phyloP scores from a whole-genome alignment of 2,329 filamentous ascomycete genomes.

The Pseudogymnoascus sp. region DNA sequence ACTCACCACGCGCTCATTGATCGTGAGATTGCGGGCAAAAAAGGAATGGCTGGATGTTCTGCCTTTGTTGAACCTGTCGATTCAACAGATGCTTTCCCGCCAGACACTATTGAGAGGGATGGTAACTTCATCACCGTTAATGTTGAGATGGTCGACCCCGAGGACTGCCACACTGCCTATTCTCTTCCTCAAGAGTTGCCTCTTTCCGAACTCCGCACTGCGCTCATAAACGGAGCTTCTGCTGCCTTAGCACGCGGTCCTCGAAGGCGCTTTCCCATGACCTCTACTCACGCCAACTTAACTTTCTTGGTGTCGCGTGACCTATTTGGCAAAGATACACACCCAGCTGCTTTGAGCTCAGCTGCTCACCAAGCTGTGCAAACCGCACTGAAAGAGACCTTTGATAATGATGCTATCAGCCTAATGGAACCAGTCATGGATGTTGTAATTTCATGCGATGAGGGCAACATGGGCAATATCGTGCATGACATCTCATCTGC shows the following conservation, averaged over 20 bases:
- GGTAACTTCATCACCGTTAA: conserved; percentile 62
- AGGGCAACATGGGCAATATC: conserved; percentile 71
- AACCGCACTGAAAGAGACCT: conserved; percentile 57
- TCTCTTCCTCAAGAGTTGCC: conserved; percentile 48
- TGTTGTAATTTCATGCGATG: conserved; percentile 78
- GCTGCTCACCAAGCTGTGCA: conserved; percentile 63
- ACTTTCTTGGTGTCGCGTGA: conserved; percentile 59
- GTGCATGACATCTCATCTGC: conserved; percentile 73
- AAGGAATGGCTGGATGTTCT: conserved; percentile 69
- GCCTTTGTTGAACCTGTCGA: conserved; percentile 57
- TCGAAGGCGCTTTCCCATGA: conserved; percentile 69
- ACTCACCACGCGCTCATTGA: conserved; percentile 63
- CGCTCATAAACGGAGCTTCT: conserved; percentile 70
- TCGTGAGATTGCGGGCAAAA: conserved; percentile 70
- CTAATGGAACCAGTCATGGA: conserved; percentile 94
- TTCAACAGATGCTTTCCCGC: conserved; percentile 32
- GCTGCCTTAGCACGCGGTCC: conserved; percentile 83
- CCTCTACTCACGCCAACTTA: conserved; percentile 65
- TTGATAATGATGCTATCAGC: conserved; percentile 46
- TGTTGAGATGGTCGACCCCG: conserved; percentile 35
- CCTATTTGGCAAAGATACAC: conserved; percentile 59
- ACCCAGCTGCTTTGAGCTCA: conserved; percentile 59
- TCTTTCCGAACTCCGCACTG: conserved; percentile 39
- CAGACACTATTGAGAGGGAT: conserved; percentile 49
- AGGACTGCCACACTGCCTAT: conserved; percentile 35